Percentiles rank a stretch among this genome's conserved stretches.
These are phyloP conservation scores for Cenchrus purpureus DNA, from an alignment of 176 grass and related monocot genomes.

Conservation along the genomic window DNA sequence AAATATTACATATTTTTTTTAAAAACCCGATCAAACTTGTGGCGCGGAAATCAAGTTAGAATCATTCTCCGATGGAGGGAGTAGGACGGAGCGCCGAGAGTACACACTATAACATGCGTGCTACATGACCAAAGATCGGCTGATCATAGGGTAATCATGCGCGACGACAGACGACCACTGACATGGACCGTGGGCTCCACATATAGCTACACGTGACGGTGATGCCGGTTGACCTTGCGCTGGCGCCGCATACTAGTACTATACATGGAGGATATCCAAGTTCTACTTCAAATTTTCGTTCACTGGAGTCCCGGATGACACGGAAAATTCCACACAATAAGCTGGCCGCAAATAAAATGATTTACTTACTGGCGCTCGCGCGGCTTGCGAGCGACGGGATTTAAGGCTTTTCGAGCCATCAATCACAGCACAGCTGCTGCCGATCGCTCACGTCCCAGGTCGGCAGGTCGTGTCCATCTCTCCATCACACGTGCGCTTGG, in stretches of 20 bases:
- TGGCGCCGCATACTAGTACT: no score
- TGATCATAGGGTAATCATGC: no score
- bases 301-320: background rate
- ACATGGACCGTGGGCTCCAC: background rate
- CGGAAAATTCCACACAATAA: background rate
- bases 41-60: no score
- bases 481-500: slow-evolving; percentile 27
- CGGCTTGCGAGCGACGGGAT: background rate
- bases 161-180: no score
- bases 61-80: no score
- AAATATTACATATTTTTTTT: no score
- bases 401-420: background rate
- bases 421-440: background rate
- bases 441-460: background rate
- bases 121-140: no score
- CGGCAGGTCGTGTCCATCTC: slow-evolving; percentile 14
- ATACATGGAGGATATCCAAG: no score
- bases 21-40: no score
- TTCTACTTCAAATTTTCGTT: background rate
- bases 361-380: background rate
- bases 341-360: background rate
- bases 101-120: no score
- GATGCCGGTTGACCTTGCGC: background rate
- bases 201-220: background rate
- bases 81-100: no score